A percentile compares a stretch with the other conserved stretches of the same genome.
phyloP scores from a whole-genome alignment of 78 protist genomes.

The Dictyostelium citrinum region DNA sequence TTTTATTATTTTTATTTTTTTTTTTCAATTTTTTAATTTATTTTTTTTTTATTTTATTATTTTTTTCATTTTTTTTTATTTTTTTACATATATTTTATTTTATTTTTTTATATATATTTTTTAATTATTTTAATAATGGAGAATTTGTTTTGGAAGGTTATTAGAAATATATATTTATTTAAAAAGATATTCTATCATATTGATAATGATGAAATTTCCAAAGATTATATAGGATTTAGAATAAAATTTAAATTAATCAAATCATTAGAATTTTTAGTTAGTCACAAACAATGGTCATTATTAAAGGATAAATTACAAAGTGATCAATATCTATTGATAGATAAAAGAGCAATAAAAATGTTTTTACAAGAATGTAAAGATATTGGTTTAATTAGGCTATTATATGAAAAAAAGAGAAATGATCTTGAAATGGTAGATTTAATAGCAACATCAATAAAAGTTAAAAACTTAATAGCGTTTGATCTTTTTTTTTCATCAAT shows the following conservation, averaged over 20 bases:
- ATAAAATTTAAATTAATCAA: too few relatives aligned
- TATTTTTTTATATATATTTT: too few relatives aligned
- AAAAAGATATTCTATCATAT: neutral
- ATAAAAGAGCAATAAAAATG: neutral
- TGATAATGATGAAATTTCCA: neutral
- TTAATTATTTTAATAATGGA: neutral
- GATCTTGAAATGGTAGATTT: neutral
- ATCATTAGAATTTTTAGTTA: neutral
- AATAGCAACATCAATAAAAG: neutral
- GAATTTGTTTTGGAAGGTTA: neutral
- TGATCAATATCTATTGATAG: neutral
- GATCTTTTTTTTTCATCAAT: neutral
- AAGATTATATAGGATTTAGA: neutral
- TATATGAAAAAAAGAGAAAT: too few relatives aligned
- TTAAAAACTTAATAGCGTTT: neutral
- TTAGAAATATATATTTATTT: neutral
- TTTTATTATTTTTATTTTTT: too few relatives aligned
- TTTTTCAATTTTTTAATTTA: too few relatives aligned
- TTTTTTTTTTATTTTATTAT: too few relatives aligned
- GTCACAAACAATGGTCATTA: neutral
- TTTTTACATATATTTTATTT: too few relatives aligned
- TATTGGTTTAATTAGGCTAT: neutral
- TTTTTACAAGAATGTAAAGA: neutral
- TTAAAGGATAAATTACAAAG: neutral
- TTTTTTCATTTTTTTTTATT: too few relatives aligned